Evolutionary conservation across 768 basidiomycete species (phyloP).

Genomic region (Boletales sp.): DNA sequence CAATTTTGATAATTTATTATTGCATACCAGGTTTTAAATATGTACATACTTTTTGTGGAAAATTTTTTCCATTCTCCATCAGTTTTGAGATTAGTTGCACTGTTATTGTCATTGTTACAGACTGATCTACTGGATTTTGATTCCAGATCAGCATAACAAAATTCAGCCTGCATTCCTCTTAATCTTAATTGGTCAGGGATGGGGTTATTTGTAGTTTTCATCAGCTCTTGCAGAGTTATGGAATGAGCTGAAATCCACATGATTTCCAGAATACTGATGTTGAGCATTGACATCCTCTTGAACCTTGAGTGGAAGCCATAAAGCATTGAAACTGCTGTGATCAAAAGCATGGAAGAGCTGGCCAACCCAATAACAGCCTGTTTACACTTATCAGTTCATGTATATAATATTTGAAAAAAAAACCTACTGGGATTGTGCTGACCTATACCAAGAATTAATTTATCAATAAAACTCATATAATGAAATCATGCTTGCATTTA

Average conservation of each 20-base stretch:
- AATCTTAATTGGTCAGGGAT: neutral
- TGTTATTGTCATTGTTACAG: neutral
- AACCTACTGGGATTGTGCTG: neutral
- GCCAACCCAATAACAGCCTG: neutral
- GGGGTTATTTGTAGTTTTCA: neutral
- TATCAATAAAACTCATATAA: neutral
- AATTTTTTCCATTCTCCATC: too few species aligned
- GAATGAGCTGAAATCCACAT: conserved; percentile 2
- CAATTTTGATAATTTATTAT: neutral
- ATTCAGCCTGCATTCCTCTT: neutral
- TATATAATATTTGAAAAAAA: neutral
- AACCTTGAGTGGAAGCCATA: neutral
- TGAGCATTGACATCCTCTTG: too few species aligned
- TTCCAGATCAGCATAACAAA: neutral
- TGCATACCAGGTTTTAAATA: neutral
- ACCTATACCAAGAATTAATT: neutral
- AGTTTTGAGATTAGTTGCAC: neutral
- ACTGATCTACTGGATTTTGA: neutral
- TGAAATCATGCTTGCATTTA: neutral
- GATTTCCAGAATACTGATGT: neutral
- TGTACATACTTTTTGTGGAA: too few species aligned
- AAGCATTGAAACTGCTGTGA: neutral
- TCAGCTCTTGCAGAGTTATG: neutral
- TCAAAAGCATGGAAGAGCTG: neutral
- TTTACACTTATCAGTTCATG: neutral